Conservation (phyloP, 1,139 yeast species). For the Nematodospora anomalae region DNA sequence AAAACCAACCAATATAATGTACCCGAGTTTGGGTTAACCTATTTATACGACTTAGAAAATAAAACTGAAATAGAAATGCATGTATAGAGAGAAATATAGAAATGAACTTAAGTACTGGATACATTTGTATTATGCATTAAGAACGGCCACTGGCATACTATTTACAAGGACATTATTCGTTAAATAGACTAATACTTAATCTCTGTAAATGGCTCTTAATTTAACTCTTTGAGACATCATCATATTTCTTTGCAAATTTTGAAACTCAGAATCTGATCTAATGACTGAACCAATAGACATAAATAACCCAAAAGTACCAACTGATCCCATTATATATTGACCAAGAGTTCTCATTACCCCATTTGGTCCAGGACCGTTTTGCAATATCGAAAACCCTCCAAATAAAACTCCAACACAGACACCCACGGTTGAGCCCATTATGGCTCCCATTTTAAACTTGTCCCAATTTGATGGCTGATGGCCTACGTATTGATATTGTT, state of each 20-base stretch:
- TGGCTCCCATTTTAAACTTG: constrained; percentile 95
- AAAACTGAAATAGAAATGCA: constrained; percentile 16
- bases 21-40: constrained; percentile 47
- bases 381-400: constrained; percentile 89
- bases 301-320: constrained; percentile 92
- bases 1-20: constrained; percentile 25
- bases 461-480: constrained; percentile 91
- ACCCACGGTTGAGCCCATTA: constrained; percentile 97
- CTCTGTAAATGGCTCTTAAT: constrained; percentile 33
- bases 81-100: constrained; percentile 8
- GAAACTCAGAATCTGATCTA: constrained; percentile 65
- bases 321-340: constrained; percentile 94
- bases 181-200: constrained; percentile 8
- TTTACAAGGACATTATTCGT: constrained; percentile 6
- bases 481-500: constrained; percentile 66
- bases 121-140: too few relatives aligned
- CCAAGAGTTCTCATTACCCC: constrained; percentile 97
- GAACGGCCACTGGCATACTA: neutral
- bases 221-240: constrained; percentile 37
- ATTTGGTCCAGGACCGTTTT: constrained; percentile 97
- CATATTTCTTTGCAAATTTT: constrained; percentile 41
- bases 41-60: constrained; percentile 30
- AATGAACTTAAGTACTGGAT: neutral
- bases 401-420: constrained; percentile 93
- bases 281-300: constrained; percentile 95